phyloP scores from a whole-genome alignment of 345 rosid species.

The Hevea brasiliensis region DNA sequence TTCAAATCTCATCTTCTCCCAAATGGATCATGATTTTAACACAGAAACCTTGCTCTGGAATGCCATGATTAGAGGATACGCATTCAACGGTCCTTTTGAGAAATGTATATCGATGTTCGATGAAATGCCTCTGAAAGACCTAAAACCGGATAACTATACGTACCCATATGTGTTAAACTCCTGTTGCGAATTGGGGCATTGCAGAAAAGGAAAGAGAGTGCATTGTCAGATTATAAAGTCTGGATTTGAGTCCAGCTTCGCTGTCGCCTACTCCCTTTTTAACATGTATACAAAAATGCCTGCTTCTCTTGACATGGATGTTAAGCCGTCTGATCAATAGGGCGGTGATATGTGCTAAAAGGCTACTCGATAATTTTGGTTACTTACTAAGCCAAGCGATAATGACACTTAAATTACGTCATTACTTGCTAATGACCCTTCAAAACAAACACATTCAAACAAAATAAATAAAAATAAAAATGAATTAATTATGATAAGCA shows the following conservation, averaged over 20 bases:
- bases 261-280: slow-evolving; percentile 25
- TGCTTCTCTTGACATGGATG: background rate
- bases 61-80: slow-evolving; percentile 26
- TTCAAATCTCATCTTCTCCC: slow-evolving; percentile 31
- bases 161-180: slow-evolving; percentile 14
- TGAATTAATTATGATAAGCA: too few relatives aligned
- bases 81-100: background rate
- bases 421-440: background rate
- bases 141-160: background rate
- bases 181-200: slow-evolving; percentile 16
- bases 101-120: background rate
- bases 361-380: background rate
- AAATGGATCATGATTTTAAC: slow-evolving; percentile 9
- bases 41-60: slow-evolving; percentile 19
- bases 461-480: background rate
- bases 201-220: slow-evolving; percentile 28
- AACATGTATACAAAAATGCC: slow-evolving; percentile 23
- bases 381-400: background rate
- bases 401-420: background rate
- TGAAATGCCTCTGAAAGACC: background rate
- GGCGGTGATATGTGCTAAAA: slow-evolving; percentile 10
- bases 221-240: slow-evolving; percentile 28
- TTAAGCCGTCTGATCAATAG: slow-evolving; percentile 21
- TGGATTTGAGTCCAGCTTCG: slow-evolving; percentile 28
- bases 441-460: background rate